Percentiles rank a stretch among this genome's conserved stretches.
Conservation (phyloP, 192 early-diverging fungal genomes). For the Phlyctochytrium bullatum region DNA sequence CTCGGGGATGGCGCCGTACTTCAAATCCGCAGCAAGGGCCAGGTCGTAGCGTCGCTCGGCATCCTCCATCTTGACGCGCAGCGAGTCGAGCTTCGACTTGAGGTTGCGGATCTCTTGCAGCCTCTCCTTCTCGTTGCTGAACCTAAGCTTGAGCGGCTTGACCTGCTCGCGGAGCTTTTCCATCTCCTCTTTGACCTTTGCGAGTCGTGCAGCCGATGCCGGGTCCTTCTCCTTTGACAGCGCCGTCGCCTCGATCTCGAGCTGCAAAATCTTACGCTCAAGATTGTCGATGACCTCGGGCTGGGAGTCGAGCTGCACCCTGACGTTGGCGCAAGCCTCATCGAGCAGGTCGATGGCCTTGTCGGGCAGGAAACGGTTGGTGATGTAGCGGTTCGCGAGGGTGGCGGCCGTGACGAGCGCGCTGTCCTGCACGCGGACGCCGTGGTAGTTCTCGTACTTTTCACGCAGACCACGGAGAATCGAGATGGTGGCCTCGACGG, state of each 20-base stretch:
- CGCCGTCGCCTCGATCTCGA: conserved; percentile 94
- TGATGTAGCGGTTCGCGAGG: conserved; percentile 74
- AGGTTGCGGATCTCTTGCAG: conserved; percentile 85
- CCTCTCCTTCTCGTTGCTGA: conserved; percentile 80
- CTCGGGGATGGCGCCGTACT: conserved; percentile 93
- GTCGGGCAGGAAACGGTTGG: conserved; percentile 74
- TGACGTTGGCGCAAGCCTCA: conserved; percentile 93
- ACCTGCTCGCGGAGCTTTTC: conserved; percentile 79
- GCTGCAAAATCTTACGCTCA: conserved; percentile 88
- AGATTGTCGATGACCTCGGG: conserved; percentile 95
- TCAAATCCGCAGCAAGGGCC: conserved; percentile 85
- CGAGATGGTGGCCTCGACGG: conserved; percentile 71
- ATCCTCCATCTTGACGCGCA: conserved; percentile 79
- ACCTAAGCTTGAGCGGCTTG: conserved; percentile 81
- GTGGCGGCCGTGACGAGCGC: conserved; percentile 73
- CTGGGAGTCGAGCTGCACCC: conserved; percentile 95
- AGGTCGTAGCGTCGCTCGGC: conserved; percentile 84
- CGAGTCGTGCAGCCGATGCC: conserved; percentile 73
- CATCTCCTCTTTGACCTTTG: conserved; percentile 81
- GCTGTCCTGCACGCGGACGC: conserved; percentile 63
- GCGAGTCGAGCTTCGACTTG: conserved; percentile 82
- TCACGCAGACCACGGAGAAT: conserved; percentile 79
- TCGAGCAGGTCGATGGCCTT: conserved; percentile 86
- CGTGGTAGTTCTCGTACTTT: conserved; percentile 75
- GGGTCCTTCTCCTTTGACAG: conserved; percentile 90